Evolutionary conservation across 805 yeast genomes (phyloP).

Genomic region (Saturnispora saitoi): DNA sequence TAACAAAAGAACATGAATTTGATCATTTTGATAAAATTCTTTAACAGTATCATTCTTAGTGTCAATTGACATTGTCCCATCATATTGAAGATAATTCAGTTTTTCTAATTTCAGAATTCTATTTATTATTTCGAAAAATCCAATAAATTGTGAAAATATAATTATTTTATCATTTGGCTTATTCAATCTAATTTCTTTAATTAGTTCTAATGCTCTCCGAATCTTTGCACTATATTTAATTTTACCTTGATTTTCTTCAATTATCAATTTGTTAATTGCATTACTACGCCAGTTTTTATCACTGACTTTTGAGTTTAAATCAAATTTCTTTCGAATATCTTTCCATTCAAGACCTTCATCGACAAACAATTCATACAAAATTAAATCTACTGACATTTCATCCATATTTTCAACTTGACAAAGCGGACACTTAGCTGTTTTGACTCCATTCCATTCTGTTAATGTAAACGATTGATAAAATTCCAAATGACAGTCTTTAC

Average conservation of each 20-base stretch:
- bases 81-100: conserved; percentile 54
- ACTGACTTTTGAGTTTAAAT: conserved; percentile 18
- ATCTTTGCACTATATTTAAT: conserved; percentile 65
- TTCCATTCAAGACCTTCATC: conserved; percentile 24
- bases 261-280: conserved; percentile 22
- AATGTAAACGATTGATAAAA: conserved; percentile 40
- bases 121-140: conserved; percentile 59
- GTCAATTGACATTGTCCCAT: conserved; percentile 71
- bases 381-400: conserved; percentile 35
- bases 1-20: conserved; percentile 52
- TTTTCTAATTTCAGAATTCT: conserved; percentile 41
- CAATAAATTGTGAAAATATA: conserved; percentile 79
- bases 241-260: conserved; percentile 30
- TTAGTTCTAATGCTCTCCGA: conserved; percentile 46
- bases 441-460: conserved; percentile 24
- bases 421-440: conserved; percentile 43
- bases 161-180: conserved; percentile 67
- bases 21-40: conserved; percentile 50
- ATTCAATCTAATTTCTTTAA: conserved; percentile 40
- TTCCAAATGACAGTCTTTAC: conserved; percentile 47
- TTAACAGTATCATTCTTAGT: conserved; percentile 57
- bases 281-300: conserved; percentile 21
- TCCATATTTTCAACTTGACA: conserved; percentile 39
- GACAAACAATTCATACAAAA: conserved; percentile 42
- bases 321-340: conserved; percentile 18